Percentiles rank a stretch among this genome's conserved stretches.
phyloP scores from a whole-genome alignment of 148 eudicot genomes.

The Drosera capensis region DNA sequence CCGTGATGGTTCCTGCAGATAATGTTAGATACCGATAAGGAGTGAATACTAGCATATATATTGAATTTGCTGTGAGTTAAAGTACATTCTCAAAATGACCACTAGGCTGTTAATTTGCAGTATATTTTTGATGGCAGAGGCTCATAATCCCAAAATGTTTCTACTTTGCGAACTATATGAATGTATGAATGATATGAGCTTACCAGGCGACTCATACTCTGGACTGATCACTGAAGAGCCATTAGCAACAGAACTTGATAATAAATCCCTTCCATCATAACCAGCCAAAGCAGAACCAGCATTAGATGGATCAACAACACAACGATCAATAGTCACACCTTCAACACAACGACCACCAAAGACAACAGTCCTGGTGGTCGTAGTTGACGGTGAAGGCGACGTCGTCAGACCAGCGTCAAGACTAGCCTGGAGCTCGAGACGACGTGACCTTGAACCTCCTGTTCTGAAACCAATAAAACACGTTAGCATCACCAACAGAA shows the following conservation, averaged over 20 bases:
- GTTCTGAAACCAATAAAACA: slow-evolving; percentile 94
- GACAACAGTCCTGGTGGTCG: neutral
- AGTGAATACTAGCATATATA: neutral
- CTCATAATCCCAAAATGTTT: too few species aligned
- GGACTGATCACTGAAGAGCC: neutral
- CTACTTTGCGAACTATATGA: too few species aligned
- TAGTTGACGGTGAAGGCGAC: neutral
- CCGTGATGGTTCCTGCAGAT: slow-evolving; percentile 42
- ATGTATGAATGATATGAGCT: too few species aligned
- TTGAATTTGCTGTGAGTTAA: neutral
- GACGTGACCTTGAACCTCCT: slow-evolving; percentile 70
- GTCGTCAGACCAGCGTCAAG: neutral
- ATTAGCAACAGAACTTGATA: neutral
- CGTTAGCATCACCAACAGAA: slow-evolving; percentile 77
- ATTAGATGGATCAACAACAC: neutral
- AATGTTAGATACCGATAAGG: neutral
- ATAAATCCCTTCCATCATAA: too few species aligned
- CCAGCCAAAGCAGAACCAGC: neutral
- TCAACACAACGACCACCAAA: neutral
- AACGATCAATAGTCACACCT: neutral
- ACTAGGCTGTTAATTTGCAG: too few species aligned
- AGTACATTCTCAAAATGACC: neutral
- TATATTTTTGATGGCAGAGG: too few species aligned
- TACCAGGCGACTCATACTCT: too few species aligned
- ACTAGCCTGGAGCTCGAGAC: slow-evolving; percentile 61